A percentile compares a stretch with the other conserved stretches of the same genome.
These are phyloP conservation scores for Chrysoporthe deuterocubensis DNA, from an alignment of 2,329 filamentous ascomycete species.

Conservation along the genomic window DNA sequence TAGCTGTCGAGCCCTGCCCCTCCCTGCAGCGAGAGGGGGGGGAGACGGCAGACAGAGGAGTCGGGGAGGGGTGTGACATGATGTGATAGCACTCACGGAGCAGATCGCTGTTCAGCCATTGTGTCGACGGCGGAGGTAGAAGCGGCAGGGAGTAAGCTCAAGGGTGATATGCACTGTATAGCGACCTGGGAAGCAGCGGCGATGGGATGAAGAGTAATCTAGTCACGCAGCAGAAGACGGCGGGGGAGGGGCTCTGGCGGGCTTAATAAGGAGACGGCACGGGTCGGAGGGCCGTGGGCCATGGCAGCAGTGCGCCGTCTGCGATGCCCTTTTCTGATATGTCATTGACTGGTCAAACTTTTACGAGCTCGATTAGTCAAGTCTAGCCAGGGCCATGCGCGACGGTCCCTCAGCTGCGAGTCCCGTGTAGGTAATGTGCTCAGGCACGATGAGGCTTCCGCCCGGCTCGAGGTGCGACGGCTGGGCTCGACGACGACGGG, in stretches of 20 bases:
- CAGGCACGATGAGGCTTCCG: too few relatives aligned
- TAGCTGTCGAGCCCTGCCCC: not conserved
- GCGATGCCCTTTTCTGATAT: not conserved
- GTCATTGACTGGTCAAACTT: constrained; percentile 21
- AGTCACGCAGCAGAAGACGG: not conserved
- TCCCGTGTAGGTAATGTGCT: not conserved
- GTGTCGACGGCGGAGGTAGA: constrained; percentile 26
- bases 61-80: not conserved
- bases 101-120: constrained; percentile 41
- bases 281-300: not conserved
- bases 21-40: too few relatives aligned
- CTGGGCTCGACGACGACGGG: too few relatives aligned
- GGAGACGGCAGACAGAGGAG: not conserved
- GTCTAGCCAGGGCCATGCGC: constrained; percentile 6
- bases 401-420: constrained; percentile 3
- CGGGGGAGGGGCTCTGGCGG: constrained; percentile 10
- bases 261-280: not conserved
- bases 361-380: not conserved
- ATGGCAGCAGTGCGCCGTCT: not conserved
- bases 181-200: not conserved
- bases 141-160: not conserved
- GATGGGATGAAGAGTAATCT: not conserved
- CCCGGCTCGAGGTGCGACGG: too few relatives aligned
- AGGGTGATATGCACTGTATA: not conserved
- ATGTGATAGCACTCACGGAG: constrained; percentile 38